Evolutionary conservation across 768 basidiomycete genomes (phyloP).

Genomic region (Lentinula sp.): DNA sequence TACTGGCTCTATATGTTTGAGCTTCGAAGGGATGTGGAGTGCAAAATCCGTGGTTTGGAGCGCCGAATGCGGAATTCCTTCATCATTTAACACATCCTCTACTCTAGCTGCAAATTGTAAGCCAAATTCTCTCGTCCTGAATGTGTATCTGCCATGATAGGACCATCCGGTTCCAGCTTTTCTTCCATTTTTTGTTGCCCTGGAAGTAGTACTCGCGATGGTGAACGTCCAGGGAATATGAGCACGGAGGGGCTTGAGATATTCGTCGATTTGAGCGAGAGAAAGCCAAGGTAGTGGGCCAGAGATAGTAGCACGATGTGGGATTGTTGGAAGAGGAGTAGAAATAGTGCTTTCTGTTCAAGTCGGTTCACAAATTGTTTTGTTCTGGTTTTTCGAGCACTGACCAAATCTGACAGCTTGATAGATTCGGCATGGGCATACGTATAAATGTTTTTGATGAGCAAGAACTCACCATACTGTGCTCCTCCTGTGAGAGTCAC

Average conservation of each 20-base stretch:
- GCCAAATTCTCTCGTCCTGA: background rate
- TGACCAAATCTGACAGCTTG: background rate
- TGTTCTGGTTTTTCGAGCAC: background rate
- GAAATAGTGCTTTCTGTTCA: background rate
- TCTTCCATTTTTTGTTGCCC: background rate
- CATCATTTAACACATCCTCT: background rate
- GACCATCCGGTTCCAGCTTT: background rate
- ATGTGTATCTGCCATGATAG: background rate
- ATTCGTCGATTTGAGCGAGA: background rate
- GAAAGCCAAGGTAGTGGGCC: background rate
- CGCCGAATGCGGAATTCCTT: background rate
- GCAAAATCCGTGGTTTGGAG: background rate
- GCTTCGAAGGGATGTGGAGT: background rate
- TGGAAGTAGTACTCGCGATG: background rate
- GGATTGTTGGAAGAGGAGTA: background rate
- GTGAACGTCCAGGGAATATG: conserved; percentile 2
- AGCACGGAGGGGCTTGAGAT: background rate
- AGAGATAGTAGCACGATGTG: background rate
- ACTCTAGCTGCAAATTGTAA: background rate
- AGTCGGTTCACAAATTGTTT: background rate
- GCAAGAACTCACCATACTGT: background rate
- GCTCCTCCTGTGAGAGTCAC: background rate
- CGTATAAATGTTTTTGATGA: background rate
- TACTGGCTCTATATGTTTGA: background rate
- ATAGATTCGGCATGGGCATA: background rate